Evolutionary conservation across 1,284 basidiomycete genomes (phyloP), one percentile per base, ranked within the genome.

Genomic region (Neotropicomus parvogracilis): DNA sequence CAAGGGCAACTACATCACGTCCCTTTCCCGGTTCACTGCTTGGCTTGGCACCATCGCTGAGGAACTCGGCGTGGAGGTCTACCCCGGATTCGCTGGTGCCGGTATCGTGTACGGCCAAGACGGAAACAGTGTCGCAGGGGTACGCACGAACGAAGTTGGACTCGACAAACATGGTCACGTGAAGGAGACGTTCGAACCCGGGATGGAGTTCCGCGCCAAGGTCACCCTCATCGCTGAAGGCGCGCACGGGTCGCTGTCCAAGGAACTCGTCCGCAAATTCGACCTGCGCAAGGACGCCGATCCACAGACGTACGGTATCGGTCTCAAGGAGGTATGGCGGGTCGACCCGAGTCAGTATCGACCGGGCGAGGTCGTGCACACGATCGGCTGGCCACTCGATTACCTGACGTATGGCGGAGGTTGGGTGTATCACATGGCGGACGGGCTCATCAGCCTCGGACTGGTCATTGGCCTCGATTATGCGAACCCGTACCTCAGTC

Each of bases 291-390:
- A 74, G 41, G 83, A 90, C 40, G 78, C 84, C 13, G 90, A 98
- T 67, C 88, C 90, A 3, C 97, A 99, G 72, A 99, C 95, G 2
- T 99, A 98, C 63, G 95, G 91, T 0, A 84, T 99, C 49, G 95
- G 97, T 9, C 74, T 99, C 59, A 99, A 99, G 75, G 95, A 99
- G 70, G 94, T 99, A 4, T 99, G 95, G 97, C 81, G 89, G 43
- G 85, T 99, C 14, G 84, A 83, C 53, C 80, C 83, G 19, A 79
- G 79, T 54, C 81, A 87, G 57, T 82, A 97, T 68, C 68, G 81
- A 49, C 82, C 92, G 0, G 95, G 97, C 16, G 81, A 91, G 60
- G 85, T 97, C 16, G 79, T 94, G 9, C 95, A 99, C 70, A 94
- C 92, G 3, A 76, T 99, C 59, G 95, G 97, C 10, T 98, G 90